Base-by-base conservation (phyloP, 2,329 filamentous ascomycete genomes). In the Fusarium sp. region DNA sequence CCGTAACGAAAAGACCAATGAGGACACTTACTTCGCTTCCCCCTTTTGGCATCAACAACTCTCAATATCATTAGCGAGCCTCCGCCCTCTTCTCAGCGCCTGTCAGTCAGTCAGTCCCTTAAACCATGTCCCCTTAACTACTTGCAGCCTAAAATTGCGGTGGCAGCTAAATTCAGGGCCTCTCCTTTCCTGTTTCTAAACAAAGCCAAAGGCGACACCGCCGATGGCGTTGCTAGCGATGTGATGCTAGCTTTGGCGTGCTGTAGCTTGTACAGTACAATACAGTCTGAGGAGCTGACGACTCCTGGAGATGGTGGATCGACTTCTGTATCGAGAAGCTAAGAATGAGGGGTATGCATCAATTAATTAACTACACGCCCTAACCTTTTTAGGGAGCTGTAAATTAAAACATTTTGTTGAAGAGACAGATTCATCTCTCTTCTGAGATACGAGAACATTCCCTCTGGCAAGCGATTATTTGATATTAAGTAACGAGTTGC, bases 111-210 rank as follows among this genome's bases (percentile, higher is more conserved):
- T 32, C 32, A 27, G 13, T 53, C 34, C 34, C 49, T 27, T 53
- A 21, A 42, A 27, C 34, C 49, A 25, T 53, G 18, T 13, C 41
- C 41, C 41, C 14, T 43, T 23, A 9, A 1, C 23, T 23, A 51
- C 32, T 18, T 48, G 59, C 14, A 67, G 59, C 61, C 59, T 72
- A 67, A 71, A 62, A 72, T 71, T 74, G 58, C 69, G 72, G 72
- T 74, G 71, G 63, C 68, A 74, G 66, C 62, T 74, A 66, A 63
- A 73, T 72, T 63, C 50, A 46, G 59, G 53, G 40, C 61, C 59
- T 63, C 62, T 48, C 49, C 49, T 57, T 51, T 62, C 45, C 59
- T 58, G 47, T 55, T 65, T 59, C 56, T 34, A 53, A 58, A 58
- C 55, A 54, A 54, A 50, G 23, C 40, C 47, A 61, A 27, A 63